Base-by-base conservation (phyloP, 1,284 basidiomycete species). In the Exsudoporus floridanus region DNA sequence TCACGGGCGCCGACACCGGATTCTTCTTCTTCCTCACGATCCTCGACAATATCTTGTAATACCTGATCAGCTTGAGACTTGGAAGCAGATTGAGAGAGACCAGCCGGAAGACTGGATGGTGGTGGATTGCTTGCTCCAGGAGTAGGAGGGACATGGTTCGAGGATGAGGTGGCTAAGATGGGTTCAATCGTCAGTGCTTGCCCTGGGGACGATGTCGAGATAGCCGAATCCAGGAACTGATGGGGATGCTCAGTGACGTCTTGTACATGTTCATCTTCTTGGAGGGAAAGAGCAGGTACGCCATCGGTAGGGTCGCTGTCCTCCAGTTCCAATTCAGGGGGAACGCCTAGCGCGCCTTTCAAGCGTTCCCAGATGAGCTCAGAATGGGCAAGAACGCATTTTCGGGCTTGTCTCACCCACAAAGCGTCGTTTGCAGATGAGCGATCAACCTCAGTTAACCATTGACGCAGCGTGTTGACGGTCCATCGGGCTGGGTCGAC, bases 341-440 rank as follows among this genome's bases (percentile, higher is more conserved):
- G 89, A 1, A 90, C 81, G 10, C 89, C 89, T 2, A 92, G 72
- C 0, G 86, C 87, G 31, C 83, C 86, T 65, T 90, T 90, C 63
- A 91, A 73, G 47, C 88, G 79, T 67, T 91, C 89, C 88, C 88
- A 92, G 54, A 91, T 84, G 46, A 89, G 78, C 66, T 92, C 88
- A 23, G 84, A 86, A 58, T 83, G 84, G 18, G 77, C 69, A 18
- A 86, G 73, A 60, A 92, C 78, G 62, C 86, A 90, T 50, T 74
- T 77, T n/a, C 86, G 80, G 2, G 81, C 77, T 27, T 78, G 77
- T 56, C 76, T 73, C 40, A 83, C 80, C 86, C 87, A 92, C 31
- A 79, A 61, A 12, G 74, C 72, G 60, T 92, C 89, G 8, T 80
- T 73, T 0, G 75, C 80, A 25, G 78, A 70, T 36, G 80, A 74